Evolutionary conservation across 331 rosid species (phyloP), one percentile per base, ranked within the genome.

Genomic region (Malus hybrid): DNA sequence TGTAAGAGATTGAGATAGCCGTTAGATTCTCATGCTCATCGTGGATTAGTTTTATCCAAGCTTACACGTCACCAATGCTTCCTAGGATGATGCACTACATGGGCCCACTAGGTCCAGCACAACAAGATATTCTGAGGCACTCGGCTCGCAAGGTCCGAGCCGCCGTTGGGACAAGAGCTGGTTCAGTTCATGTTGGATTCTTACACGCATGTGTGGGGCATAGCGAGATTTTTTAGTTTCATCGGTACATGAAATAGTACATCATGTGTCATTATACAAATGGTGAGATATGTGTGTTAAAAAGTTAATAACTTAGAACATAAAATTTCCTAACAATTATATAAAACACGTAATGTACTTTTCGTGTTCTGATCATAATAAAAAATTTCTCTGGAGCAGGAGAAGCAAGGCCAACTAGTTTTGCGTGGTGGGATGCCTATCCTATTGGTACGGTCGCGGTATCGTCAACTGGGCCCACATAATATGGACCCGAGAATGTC

Each of bases 1-100:
- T 91, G 97, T 96, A 96, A 2, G 97, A 91, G 77, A 81, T 93
- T 3, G 94, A 91, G 60, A 93, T 93, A 5, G 94, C 94, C 1
- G 82, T 93, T 3, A 74, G 96, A 39, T 93, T 93, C 44, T 84
- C 93, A 1, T 89, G 96, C 65, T 78, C 94, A 1, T 93, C 97
- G 0, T 93, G 97, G 98, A 44, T 91, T 18, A 91, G 77, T 42
- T 24, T 91, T 5, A 80, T 91, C 64, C 97, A 91, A 67, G 96
- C 97, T 5, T 93, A 93, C 60, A 57, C 75, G 14, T 80, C 73
- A 39, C 96, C 98, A 63, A 87, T 88, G 70, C 84, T 91, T 24
- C 98, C 97, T 0, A 81, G 93, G 52, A 86, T 91, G 52, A 86
- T 91, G 98, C 98, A 91, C 42, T 93, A 91, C 24, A 83, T 93